Conservation (phyloP, 2,329 filamentous ascomycete genomes). For the Penicillium paneum region DNA sequence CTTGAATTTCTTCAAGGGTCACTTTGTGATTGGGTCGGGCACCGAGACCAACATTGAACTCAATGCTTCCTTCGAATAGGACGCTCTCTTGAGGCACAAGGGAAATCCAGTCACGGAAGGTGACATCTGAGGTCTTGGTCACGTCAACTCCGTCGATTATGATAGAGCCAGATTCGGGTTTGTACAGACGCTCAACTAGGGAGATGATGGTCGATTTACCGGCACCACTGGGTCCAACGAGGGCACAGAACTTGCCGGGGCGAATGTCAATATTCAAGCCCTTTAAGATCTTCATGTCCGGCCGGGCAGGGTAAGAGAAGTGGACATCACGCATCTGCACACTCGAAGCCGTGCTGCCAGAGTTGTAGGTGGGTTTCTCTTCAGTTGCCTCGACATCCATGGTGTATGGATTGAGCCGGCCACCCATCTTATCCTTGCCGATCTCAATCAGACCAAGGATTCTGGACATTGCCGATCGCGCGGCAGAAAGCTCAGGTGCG, state of each 20-base stretch:
- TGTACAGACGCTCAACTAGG: slow-evolving; percentile 55
- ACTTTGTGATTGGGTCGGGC: slow-evolving; percentile 53
- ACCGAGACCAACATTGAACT: slow-evolving; percentile 48
- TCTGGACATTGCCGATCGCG: slow-evolving; percentile 58
- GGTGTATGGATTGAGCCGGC: slow-evolving; percentile 1
- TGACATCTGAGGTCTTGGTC: slow-evolving; percentile 34
- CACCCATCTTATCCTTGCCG: slow-evolving; percentile 33
- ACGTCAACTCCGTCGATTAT: slow-evolving; percentile 53
- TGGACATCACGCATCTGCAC: slow-evolving; percentile 59
- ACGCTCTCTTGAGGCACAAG: slow-evolving; percentile 50
- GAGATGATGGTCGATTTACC: slow-evolving; percentile 67
- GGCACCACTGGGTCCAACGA: slow-evolving; percentile 67
- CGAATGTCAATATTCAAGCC: slow-evolving; percentile 55
- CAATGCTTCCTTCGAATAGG: slow-evolving; percentile 49
- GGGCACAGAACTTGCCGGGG: slow-evolving; percentile 43
- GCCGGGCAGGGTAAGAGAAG: slow-evolving; percentile 65
- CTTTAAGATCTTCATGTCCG: slow-evolving; percentile 57
- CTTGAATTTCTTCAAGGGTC: slow-evolving; percentile 60
- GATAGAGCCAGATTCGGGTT: slow-evolving; percentile 49
- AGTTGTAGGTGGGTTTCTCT: slow-evolving; percentile 17
- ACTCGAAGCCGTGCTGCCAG: slow-evolving; percentile 32
- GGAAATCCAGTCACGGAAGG: slow-evolving; percentile 46
- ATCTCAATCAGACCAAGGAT: slow-evolving; percentile 49
- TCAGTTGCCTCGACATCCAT: slow-evolving; percentile 24
- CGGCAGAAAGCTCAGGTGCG: slow-evolving; percentile 69